phyloP scores from a whole-genome alignment of 2,329 filamentous ascomycete species.

The Aureobasidium sp. region DNA sequence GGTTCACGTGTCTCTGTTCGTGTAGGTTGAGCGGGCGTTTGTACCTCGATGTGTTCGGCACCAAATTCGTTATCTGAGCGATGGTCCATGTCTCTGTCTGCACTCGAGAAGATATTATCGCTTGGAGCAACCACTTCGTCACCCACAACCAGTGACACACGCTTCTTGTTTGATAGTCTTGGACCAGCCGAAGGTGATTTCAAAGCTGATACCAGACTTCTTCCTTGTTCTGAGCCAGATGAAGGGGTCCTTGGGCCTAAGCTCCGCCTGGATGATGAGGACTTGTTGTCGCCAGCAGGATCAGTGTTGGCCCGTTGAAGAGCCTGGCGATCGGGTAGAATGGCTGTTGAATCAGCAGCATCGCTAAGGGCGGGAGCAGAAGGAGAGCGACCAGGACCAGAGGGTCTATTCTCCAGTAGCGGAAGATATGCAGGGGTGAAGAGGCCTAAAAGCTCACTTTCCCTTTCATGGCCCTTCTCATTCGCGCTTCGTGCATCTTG shows the following conservation, averaged over 20 bases:
- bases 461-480: constrained; percentile 19
- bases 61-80: neutral
- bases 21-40: neutral
- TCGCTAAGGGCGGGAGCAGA: constrained; percentile 22
- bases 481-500: constrained; percentile 1
- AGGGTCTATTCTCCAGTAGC: constrained; percentile 24
- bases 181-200: constrained; percentile 24
- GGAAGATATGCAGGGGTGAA: constrained; percentile 32
- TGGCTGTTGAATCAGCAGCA: neutral
- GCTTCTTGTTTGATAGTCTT: constrained; percentile 24
- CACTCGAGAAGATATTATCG: constrained; percentile 25
- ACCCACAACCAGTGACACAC: constrained; percentile 30
- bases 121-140: constrained; percentile 30
- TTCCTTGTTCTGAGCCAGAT: constrained; percentile 29
- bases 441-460: constrained; percentile 30
- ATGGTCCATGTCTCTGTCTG: neutral
- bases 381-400: constrained; percentile 19
- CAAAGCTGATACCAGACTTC: constrained; percentile 28
- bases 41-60: neutral
- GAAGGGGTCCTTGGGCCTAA: constrained; percentile 28
- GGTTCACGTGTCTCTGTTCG: neutral
- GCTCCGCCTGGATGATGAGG: constrained; percentile 18
- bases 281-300: constrained; percentile 16
- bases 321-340: neutral
- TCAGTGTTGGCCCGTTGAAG: constrained; percentile 26